Base-by-base conservation (phyloP, 345 rosid species). In the Litchi chinensis region DNA sequence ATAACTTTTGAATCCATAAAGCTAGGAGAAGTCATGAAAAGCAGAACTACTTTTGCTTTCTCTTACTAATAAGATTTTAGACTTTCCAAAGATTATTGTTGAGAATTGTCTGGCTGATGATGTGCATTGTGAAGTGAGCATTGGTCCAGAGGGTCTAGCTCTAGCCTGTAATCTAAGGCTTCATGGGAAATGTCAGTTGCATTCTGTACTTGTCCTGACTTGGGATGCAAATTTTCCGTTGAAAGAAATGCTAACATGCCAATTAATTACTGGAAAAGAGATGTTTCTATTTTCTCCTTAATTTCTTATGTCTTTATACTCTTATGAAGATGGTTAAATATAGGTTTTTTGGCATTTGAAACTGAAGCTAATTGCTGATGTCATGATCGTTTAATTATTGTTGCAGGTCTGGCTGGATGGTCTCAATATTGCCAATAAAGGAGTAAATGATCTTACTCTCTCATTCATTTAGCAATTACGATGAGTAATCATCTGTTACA, bases 391-490 rank as follows among this genome's bases (percentile, higher is more conserved):
- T 40, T 68, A 68, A 43, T 68, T 21, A 22, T 70, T 56, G 19
- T 46, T 70, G 73, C 41, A 46, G 73, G 73, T 70, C 11, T 24
- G 73, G 13, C 24, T 44, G 46, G 28, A 19, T 48, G 73, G 10
- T 46, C 57, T 48, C 10, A 10, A 21, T 22, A 13, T 16, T 70
- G 41, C 9, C 41, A 26, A 26, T 24, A 70, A 70, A 70, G 32
- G 74, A 70, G 43, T 16, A 1, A 50, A 70, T 26, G 43, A 50
- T 54, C 7, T 54, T 54, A 54, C n/a, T 54, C n/a, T 54, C 56
- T 32, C 1, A 0, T 50, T 50, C 6, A 13, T 50, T 50, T 50
- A 13, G 56, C 56, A 50, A 50, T 3, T 50, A 50, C 19, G 56
- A 50, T 50, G 56, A 32, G 37, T 32, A 32, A 32, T 28, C 32